Base-by-base conservation (phyloP, 768 basidiomycete species). In the Daedaleopsis sinensis region DNA sequence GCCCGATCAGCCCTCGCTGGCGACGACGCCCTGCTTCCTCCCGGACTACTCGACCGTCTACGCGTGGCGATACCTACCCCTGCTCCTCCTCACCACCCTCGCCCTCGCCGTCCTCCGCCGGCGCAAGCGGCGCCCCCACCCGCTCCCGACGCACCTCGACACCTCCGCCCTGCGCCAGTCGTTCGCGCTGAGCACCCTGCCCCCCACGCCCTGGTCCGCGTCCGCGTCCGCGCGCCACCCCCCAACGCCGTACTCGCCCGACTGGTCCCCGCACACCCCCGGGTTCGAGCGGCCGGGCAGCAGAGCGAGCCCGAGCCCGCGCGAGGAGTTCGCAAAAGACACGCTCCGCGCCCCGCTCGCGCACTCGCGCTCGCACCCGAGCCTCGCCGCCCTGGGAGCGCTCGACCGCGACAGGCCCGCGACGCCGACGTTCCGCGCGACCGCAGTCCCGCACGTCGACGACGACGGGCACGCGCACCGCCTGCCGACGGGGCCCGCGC, bases 21-120 rank as follows among this genome's bases (percentile, higher is more conserved):
- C 83, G 23, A 88, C 93, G 65, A 72, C 74, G n/a, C 82, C 86
- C 0, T 97, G 95, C 73, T 75, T 85, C 67, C 80, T 96, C n/a
- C 95, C 95, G 0, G 84, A 91, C 66, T 87, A 89, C 57, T 74
- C 76, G 52, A 76, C 76, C 21, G 81, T 92, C 37, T 88, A 90
- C 72, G 76, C 76, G 18, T 76, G 79, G 44, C 72, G 85, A 46
- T 94, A 95, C 73, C 61, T 84, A n/a, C 87, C 91, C 6, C 79
- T 84, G 43, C 70, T 84, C n/a, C 43, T 84, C 58, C 63, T 90
- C 39, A 85, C 87, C 5, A 58, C 87, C 18, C 27, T 86, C 23
- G 58, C 77, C 4, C 70, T 90, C 24, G 65, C 84, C 43, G 57
- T 80, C 36, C 62, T 82, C 46, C 85, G 86, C 68, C 68, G 78